A percentile compares a stretch with the other conserved stretches of the same genome.
Evolutionary conservation across 768 basidiomycete species (phyloP).

Genomic region (Mycena rosella): DNA sequence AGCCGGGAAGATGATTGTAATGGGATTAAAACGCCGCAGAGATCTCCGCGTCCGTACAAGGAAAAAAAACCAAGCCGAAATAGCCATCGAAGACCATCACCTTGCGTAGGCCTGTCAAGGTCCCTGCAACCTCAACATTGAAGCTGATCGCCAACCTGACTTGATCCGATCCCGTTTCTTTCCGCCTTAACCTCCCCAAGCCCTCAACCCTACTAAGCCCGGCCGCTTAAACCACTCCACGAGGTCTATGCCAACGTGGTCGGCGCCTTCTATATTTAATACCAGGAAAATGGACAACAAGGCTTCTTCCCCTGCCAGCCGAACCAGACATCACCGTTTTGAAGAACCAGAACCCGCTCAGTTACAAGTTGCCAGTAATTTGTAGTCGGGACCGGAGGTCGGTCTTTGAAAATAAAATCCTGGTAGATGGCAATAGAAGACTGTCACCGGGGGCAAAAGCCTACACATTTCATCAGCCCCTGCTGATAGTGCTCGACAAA

Average conservation of each 20-base stretch:
- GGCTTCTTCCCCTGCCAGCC: not conserved
- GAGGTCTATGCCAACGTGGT: too few relatives aligned
- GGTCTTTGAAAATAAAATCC: too few relatives aligned
- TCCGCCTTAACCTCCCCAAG: slow-evolving; percentile 3
- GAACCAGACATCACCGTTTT: not conserved
- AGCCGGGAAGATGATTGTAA: too few relatives aligned
- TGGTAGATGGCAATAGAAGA: too few relatives aligned
- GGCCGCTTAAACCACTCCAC: slow-evolving; percentile 1
- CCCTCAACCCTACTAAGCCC: slow-evolving; percentile 1
- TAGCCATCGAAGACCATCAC: slow-evolving; percentile 2
- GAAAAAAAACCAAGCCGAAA: slow-evolving; percentile 8
- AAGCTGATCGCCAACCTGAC: not conserved
- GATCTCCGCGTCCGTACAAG: too few relatives aligned
- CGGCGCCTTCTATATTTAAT: too few relatives aligned
- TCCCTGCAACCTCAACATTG: not conserved
- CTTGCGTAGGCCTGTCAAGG: not conserved
- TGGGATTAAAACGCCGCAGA: too few relatives aligned
- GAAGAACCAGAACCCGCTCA: not conserved
- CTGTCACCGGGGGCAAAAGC: too few relatives aligned
- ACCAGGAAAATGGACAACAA: too few relatives aligned
- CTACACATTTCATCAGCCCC: too few relatives aligned
- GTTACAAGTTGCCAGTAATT: slow-evolving; percentile 1
- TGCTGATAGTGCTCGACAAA: too few relatives aligned
- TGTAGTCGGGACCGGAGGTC: not conserved
- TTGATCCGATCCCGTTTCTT: not conserved